Evolutionary conservation across 129 eudicot genomes (phyloP).

Genomic region (Centella asiatica): DNA sequence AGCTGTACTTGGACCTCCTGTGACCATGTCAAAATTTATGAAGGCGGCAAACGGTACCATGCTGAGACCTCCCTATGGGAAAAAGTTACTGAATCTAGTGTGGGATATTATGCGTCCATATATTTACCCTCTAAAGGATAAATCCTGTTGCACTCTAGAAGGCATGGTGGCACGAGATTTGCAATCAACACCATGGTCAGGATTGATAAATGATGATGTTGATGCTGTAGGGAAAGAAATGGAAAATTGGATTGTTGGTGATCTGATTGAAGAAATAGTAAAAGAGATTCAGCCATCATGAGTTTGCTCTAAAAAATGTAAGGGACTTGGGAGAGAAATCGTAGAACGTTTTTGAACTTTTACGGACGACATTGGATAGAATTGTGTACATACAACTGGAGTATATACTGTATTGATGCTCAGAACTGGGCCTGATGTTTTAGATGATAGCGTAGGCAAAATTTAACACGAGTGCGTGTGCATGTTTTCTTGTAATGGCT

Average conservation of each 20-base stretch:
- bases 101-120: constrained; percentile 49
- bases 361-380: neutral
- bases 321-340: neutral
- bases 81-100: constrained; percentile 46
- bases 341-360: constrained; percentile 1
- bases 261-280: constrained; percentile 62
- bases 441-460: constrained; percentile 20
- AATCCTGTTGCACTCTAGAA: constrained; percentile 44
- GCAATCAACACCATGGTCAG: constrained; percentile 51
- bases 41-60: constrained; percentile 22
- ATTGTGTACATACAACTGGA: constrained; percentile 34
- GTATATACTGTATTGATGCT: constrained; percentile 16
- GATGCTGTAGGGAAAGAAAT: constrained; percentile 56
- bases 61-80: constrained; percentile 41
- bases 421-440: constrained; percentile 22
- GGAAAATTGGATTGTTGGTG: constrained; percentile 43
- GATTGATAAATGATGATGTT: constrained; percentile 48
- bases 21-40: constrained; percentile 36
- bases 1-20: constrained; percentile 46
- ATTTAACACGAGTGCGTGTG: constrained; percentile 8
- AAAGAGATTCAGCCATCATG: constrained; percentile 34
- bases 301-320: neutral
- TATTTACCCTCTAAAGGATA: constrained; percentile 41
- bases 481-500: constrained; percentile 7
- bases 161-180: constrained; percentile 66